Evolutionary conservation across 768 basidiomycete genomes (phyloP).

Genomic region (Suillus plorans): DNA sequence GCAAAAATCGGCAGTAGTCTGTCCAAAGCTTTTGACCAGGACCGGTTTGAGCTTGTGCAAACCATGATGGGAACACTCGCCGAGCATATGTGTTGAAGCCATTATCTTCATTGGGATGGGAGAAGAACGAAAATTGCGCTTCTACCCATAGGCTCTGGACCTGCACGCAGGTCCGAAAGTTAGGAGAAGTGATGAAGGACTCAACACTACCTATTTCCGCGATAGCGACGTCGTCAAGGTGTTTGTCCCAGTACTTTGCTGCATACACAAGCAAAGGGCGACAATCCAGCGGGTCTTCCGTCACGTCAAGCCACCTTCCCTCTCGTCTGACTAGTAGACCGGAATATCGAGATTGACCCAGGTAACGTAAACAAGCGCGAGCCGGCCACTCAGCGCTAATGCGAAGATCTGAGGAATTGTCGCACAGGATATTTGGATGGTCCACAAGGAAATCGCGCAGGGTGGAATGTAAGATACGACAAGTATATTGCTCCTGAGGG

Average conservation of each 20-base stretch:
- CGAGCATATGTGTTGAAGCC: background rate
- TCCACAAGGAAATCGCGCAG: background rate
- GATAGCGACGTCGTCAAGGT: slow-evolving; percentile 21
- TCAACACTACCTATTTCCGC: slow-evolving; percentile 11
- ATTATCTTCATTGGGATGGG: too few relatives aligned
- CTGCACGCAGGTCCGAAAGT: slow-evolving; percentile 32
- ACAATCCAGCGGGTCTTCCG: slow-evolving; percentile 18
- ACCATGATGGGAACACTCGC: background rate
- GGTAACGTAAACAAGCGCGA: slow-evolving; percentile 27
- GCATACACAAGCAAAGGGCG: slow-evolving; percentile 29
- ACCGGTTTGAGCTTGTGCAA: background rate
- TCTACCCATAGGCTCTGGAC: slow-evolving; percentile 33
- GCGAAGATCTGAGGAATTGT: background rate
- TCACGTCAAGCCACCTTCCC: slow-evolving; percentile 23
- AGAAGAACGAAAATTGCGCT: background rate
- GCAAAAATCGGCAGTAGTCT: background rate
- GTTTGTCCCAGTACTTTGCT: slow-evolving; percentile 35
- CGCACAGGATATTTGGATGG: background rate
- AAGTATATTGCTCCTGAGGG: background rate
- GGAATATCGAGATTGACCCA: slow-evolving; percentile 21
- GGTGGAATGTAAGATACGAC: background rate
- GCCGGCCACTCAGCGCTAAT: background rate
- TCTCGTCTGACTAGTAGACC: slow-evolving; percentile 15
- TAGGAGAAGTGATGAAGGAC: slow-evolving; percentile 26
- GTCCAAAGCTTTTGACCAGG: background rate